Evolutionary conservation across 192 early-diverging fungal species (phyloP).

Genomic region (Rhizophagus clarus): DNA sequence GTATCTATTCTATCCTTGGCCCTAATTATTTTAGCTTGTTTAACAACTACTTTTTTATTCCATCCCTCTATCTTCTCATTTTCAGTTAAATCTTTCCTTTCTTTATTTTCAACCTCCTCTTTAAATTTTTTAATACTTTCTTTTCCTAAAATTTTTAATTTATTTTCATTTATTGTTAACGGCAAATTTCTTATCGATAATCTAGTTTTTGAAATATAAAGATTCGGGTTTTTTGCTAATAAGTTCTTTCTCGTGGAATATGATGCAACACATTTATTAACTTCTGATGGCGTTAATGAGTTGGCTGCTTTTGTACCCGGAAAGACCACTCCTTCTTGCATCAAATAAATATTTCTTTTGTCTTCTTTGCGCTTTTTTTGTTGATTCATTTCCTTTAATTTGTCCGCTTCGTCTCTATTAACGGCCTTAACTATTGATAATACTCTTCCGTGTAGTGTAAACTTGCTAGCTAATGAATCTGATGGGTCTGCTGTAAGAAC

Average conservation of each 20-base stretch:
- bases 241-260: conserved; percentile 80
- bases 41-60: conserved; percentile 60
- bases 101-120: conserved; percentile 75
- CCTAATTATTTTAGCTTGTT: conserved; percentile 47
- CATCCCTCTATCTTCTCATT: conserved; percentile 72
- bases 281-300: conserved; percentile 62
- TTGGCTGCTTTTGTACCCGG: conserved; percentile 65
- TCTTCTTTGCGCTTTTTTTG: conserved; percentile 71
- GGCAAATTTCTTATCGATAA: conserved; percentile 87
- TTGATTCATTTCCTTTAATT: conserved; percentile 61
- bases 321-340: conserved; percentile 91
- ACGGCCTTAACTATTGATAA: conserved; percentile 87
- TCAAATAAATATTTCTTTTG: conserved; percentile 83
- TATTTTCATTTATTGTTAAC: conserved; percentile 69
- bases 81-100: conserved; percentile 53
- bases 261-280: conserved; percentile 81
- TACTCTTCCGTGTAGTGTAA: conserved; percentile 80
- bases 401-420: conserved; percentile 65
- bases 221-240: conserved; percentile 81
- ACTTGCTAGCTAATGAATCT: conserved; percentile 51
- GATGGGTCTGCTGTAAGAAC: conserved; percentile 66
- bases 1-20: conserved; percentile 80
- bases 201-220: conserved; percentile 87
- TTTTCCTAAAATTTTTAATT: conserved; percentile 60
- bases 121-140: conserved; percentile 75